phyloP scores from a whole-genome alignment of 306 rosid genomes.

The Prunus persica region Prunus_persica_NCBIv2 NC_034009.1:28361001-28361500 shows the following conservation, averaged over 20 bases:
- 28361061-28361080: constrained; percentile 5
- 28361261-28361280: constrained; percentile 45
- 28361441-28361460: constrained; percentile 77
- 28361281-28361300: constrained; percentile 37
- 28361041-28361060: neutral
- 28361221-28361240: constrained; percentile 47
- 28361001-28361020: neutral
- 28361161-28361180: neutral
- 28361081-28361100: neutral
- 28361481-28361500: constrained; percentile 57
- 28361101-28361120: neutral
- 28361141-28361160: neutral
- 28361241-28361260: constrained; percentile 42
- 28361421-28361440: constrained; percentile 96
- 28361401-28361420: constrained; percentile 68
- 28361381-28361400: constrained; percentile 74
- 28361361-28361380: constrained; percentile 91
- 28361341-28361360: constrained; percentile 84
- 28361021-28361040: neutral
- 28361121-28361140: neutral
- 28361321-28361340: constrained; percentile 89
- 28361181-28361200: constrained; percentile 11
- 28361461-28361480: constrained; percentile 77
- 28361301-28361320: constrained; percentile 55
- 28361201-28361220: constrained; percentile 27